Conservation (phyloP, 169 alveolate genomes). For the Cryptosporidium andersoni region DNA sequence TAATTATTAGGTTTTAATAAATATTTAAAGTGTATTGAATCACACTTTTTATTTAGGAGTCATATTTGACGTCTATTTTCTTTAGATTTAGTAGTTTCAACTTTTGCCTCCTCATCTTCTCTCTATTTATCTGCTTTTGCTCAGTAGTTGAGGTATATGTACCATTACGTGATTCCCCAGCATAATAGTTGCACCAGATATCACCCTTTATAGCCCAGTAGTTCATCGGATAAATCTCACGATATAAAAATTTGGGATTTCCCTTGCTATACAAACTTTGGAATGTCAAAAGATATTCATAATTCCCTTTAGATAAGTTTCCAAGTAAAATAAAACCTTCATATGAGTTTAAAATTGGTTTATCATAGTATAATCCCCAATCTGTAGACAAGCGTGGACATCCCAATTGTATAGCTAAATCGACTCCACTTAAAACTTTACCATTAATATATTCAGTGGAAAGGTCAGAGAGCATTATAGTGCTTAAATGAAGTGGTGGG, state of each 20-base stretch:
- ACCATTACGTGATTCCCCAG: slow-evolving; percentile 36
- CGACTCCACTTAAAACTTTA: slow-evolving; percentile 16
- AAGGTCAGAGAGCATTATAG: slow-evolving; percentile 22
- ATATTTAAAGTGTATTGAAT: not conserved
- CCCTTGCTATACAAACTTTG: not conserved
- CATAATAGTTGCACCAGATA: slow-evolving; percentile 60
- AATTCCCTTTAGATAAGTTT: slow-evolving; percentile 72
- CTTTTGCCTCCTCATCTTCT: slow-evolving; percentile 7
- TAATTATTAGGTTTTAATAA: not conserved
- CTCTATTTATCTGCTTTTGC: slow-evolving; percentile 1
- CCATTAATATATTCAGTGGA: slow-evolving; percentile 5
- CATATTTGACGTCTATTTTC: slow-evolving; percentile 20
- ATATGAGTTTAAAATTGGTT: slow-evolving; percentile 96
- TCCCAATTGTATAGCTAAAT: slow-evolving; percentile 86
- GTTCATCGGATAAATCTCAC: slow-evolving; percentile 48
- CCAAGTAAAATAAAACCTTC: slow-evolving; percentile 95
- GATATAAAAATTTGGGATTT: slow-evolving; percentile 17
- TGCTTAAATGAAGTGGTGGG: not conserved
- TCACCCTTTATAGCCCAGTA: slow-evolving; percentile 49
- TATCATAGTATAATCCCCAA: slow-evolving; percentile 94
- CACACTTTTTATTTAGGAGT: not conserved
- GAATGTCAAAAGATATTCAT: slow-evolving; percentile 3
- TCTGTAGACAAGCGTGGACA: slow-evolving; percentile 99
- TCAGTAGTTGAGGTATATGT: slow-evolving; percentile 23
- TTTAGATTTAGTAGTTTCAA: slow-evolving; percentile 4